phyloP scores from a whole-genome alignment of 2,329 filamentous ascomycete species.

The Fusarium multiceps region DNA sequence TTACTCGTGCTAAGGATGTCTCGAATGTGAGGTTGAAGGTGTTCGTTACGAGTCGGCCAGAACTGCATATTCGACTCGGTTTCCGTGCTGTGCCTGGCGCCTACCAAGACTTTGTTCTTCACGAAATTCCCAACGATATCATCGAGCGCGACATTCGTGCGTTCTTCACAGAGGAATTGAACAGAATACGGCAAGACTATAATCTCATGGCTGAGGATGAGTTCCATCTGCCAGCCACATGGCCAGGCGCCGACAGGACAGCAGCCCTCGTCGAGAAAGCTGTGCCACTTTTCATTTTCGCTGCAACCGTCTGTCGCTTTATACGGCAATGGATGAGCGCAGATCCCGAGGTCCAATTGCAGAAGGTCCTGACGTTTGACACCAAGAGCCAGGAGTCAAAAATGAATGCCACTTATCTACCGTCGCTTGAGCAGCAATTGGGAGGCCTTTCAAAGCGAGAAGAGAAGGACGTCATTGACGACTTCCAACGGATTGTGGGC shows the following conservation, averaged over 20 bases:
- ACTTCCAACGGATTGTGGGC: slow-evolving; percentile 44
- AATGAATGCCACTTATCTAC: slow-evolving; percentile 35
- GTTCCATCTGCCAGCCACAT: background rate
- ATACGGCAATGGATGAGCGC: slow-evolving; percentile 30
- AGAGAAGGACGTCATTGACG: slow-evolving; percentile 14
- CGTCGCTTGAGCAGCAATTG: slow-evolving; percentile 23
- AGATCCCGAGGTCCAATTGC: slow-evolving; percentile 40
- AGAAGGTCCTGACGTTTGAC: slow-evolving; percentile 38
- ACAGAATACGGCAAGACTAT: slow-evolving; percentile 43
- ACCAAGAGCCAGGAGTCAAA: slow-evolving; percentile 6
- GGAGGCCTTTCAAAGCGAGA: background rate
- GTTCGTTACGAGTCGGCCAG: background rate
- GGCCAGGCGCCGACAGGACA: slow-evolving; percentile 6
- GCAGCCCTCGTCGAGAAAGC: slow-evolving; percentile 44
- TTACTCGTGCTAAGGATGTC: background rate
- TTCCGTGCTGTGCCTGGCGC: background rate
- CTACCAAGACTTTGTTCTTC: background rate
- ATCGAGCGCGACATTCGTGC: background rate
- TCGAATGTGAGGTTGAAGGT: background rate
- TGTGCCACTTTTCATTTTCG: slow-evolving; percentile 52
- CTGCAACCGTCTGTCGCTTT: slow-evolving; percentile 50
- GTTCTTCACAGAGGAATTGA: slow-evolving; percentile 50
- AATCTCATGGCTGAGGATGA: slow-evolving; percentile 16
- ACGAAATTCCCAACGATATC: background rate
- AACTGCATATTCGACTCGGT: background rate